Conservation (phyloP, 352 stramenopile species). For the Globisporangium radiosum region DNA sequence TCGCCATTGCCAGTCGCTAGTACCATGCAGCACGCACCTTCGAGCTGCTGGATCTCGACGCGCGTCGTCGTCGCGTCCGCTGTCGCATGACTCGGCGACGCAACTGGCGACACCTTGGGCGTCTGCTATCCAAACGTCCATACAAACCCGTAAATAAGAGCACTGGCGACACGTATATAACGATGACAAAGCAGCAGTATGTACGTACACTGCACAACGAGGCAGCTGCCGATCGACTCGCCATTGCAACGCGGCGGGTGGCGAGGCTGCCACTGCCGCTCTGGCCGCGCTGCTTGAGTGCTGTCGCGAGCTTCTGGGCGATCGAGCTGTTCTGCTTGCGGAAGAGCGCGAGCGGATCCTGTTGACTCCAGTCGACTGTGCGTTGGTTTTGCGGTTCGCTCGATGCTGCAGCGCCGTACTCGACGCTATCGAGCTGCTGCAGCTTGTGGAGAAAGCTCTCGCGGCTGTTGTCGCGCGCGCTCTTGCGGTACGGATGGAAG, state of each 20-base stretch:
- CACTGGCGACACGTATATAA: neutral
- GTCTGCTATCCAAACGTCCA: neutral
- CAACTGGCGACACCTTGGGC: neutral
- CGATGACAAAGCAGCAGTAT: neutral
- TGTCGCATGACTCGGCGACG: neutral
- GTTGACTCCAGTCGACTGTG: slow-evolving; percentile 16
- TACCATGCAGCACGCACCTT: slow-evolving; percentile 17
- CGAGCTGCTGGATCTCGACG: slow-evolving; percentile 43
- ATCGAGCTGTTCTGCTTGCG: slow-evolving; percentile 31
- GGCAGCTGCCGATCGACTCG: neutral
- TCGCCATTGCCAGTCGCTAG: neutral
- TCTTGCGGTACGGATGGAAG: slow-evolving; percentile 5
- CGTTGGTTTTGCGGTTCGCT: slow-evolving; percentile 15
- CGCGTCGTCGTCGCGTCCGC: slow-evolving; percentile 12
- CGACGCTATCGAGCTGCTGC: slow-evolving; percentile 30
- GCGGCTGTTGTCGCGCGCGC: slow-evolving; percentile 19
- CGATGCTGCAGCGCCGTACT: slow-evolving; percentile 27
- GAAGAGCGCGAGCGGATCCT: slow-evolving; percentile 28
- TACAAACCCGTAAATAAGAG: neutral
- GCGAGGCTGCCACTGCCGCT: slow-evolving; percentile 2
- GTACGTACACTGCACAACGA: slow-evolving; percentile 1
- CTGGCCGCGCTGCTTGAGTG: slow-evolving; percentile 19
- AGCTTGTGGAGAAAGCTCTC: slow-evolving; percentile 33
- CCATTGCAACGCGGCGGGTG: slow-evolving; percentile 8
- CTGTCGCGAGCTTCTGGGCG: slow-evolving; percentile 23